Base-by-base conservation (phyloP, 225 moss, liverwort and hornwort species). In the Antitrichia curtipendula region DNA sequence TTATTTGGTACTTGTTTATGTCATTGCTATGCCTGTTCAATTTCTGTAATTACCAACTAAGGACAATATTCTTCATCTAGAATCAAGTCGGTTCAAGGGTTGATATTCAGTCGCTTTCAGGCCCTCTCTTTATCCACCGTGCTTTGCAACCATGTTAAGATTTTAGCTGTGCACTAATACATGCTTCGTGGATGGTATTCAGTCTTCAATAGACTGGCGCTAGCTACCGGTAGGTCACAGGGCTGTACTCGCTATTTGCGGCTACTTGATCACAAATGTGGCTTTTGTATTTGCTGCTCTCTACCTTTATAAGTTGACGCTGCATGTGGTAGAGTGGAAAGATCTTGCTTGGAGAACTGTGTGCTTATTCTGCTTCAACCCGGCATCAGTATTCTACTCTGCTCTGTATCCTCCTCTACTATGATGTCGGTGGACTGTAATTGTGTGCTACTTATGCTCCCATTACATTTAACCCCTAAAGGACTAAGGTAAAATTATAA, bases 311-410 rank as follows among this genome's bases (percentile, higher is more conserved):
- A 94, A 95, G 92, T 84, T 99, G 88, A 92, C 94, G 11, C 58
- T 86, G 81, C 88, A 90, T 63, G 95, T 97, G 59, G 80, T 97
- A 91, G 94, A 95, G 89, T 90, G 94, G 21, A 89, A 93, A 86
- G 93, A 88, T 70, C 94, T 92, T 81, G 96, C 95, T 81, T 84
- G 94, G 87, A 87, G 88, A 83, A 92, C 92, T 31, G 90, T 90
- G 75, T 95, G 91, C 73, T 91, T 96, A 63, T 99, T 97, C 88
- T 97, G 95, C 94, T 95, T 93, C 89, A 99, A 99, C 89, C 95
- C 97, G 36, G 99, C 99, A 61, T 97, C 99, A 32, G 94, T 91
- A 9, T 99, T 99, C 90, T 99, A 99, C 85, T 97, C 97, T 53
- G 88, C 96, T 58, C 79, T 96, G 92, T 97, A 97, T 94, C 93